Evolutionary conservation across 768 basidiomycete species (phyloP).

Genomic region (Hygrophorus pudorinus): DNA sequence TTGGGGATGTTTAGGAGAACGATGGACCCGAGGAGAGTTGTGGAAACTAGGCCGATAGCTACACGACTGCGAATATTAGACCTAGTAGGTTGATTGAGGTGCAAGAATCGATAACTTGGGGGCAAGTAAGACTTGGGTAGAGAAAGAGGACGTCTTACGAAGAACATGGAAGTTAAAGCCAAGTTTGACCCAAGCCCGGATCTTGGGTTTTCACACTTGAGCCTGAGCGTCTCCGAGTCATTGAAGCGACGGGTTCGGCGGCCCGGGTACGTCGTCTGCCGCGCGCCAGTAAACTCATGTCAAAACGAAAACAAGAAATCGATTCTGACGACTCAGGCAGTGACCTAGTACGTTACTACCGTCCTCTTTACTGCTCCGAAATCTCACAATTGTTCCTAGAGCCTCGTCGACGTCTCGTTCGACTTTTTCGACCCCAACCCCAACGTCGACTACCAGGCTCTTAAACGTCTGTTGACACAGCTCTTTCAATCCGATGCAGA

Average conservation of each 20-base stretch:
- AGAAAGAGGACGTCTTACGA: too few relatives aligned
- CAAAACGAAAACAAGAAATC: neutral
- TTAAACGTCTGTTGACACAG: conserved; percentile 64
- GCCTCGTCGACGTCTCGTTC: conserved; percentile 79
- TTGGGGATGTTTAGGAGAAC: neutral
- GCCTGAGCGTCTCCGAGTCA: too few relatives aligned
- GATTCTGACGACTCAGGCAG: conserved; percentile 20
- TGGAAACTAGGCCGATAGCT: neutral
- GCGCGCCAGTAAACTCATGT: too few relatives aligned
- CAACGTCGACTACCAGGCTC: conserved; percentile 73
- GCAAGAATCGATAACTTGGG: too few relatives aligned
- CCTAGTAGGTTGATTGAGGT: neutral
- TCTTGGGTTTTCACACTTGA: too few relatives aligned
- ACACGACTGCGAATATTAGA: neutral
- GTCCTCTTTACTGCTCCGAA: neutral
- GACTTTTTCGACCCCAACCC: conserved; percentile 89
- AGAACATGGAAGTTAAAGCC: too few relatives aligned
- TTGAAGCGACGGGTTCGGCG: too few relatives aligned
- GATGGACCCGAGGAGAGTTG: neutral
- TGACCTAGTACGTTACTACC: conserved; percentile 17
- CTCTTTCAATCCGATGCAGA: conserved; percentile 71
- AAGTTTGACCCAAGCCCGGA: too few relatives aligned
- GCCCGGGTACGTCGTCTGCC: too few relatives aligned
- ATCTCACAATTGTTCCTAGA: conserved; percentile 25
- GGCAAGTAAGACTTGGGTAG: too few relatives aligned